Percentiles rank a stretch among this genome's conserved stretches.
Evolutionary conservation across 2,329 filamentous ascomycete species (phyloP).

Genomic region (Trichoderma koningii): DNA sequence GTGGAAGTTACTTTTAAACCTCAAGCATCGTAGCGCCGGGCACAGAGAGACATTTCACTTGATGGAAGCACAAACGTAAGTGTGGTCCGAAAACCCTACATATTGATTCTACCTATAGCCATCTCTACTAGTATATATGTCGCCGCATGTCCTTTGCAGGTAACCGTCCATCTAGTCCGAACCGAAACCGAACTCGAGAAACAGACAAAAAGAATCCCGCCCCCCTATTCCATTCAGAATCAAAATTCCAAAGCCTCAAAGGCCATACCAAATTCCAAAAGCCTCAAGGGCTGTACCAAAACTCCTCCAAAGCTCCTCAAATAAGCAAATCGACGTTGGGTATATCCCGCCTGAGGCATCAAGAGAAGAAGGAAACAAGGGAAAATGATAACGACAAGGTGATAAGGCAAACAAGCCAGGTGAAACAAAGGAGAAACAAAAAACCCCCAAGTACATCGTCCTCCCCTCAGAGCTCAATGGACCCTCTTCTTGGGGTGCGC

Average conservation of each 20-base stretch:
- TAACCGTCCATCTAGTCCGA: background rate
- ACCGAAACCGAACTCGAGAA: background rate
- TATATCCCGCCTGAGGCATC: conserved; percentile 14
- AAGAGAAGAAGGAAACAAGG: conserved; percentile 3
- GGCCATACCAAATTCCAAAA: background rate
- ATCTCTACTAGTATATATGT: background rate
- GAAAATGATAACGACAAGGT: background rate
- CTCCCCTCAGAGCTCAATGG: background rate
- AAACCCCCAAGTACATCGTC: background rate
- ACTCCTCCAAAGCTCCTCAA: conserved; percentile 25
- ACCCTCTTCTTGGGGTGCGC: conserved; percentile 50
- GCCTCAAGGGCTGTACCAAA: conserved; percentile 8
- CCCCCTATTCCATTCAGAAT: background rate
- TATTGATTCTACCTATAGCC: too few species aligned
- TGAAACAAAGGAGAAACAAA: conserved; percentile 5
- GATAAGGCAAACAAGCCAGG: background rate
- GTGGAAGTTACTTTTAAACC: too few species aligned
- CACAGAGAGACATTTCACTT: background rate
- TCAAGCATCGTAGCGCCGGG: background rate
- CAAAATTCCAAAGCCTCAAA: conserved; percentile 6
- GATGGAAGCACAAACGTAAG: background rate
- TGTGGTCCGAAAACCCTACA: too few species aligned
- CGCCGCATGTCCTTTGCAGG: background rate
- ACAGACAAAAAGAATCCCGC: background rate
- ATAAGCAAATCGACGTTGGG: conserved; percentile 15